Base-by-base conservation (phyloP, 78 protist genomes). In the Dictyostelium intermedium region DNA sequence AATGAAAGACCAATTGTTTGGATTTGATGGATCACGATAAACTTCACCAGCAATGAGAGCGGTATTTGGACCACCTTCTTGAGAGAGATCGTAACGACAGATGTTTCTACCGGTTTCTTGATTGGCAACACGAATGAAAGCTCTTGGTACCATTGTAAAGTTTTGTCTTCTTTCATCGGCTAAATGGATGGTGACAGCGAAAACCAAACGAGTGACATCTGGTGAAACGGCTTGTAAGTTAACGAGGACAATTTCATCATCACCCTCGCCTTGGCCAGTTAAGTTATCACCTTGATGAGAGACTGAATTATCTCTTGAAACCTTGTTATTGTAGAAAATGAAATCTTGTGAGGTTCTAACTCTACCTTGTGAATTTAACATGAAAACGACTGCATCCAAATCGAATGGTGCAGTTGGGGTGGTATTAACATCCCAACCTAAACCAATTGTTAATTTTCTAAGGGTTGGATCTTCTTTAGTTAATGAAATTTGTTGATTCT, bases 241-340 rank as follows among this genome's bases (percentile, higher is more conserved):
- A 2, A 87, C 45, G 3, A 45, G 14, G 3, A 87, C 93, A 0
- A 82, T 74, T 43, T 87, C 93, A 78, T 87, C 93, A 30, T 87
- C 93, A 23, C 93, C 93, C 5, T 87, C 93, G 23, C 93, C 93
- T 60, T 47, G 45, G 43, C 94, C 94, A 43, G 93, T 87, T 50
- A 87, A 73, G 66, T 87, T 87, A 61, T 87, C 93, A 87, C 93
- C 93, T 30, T 87, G 93, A 39, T 87, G 93, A 30, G 34, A 20
- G 11, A 87, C 66, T 10, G 81, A 20, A 20, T 79, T 78, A 79
- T 87, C 93, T 63, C 93, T 76, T 11, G 93, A 50, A 11, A 10
- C 18, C 30, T 87, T 87, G 37, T 87, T 87, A 30, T 87, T 87
- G 53, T 87, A 87, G 23, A 87, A 87, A 43, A 87, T 87, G 50